These are phyloP conservation scores for Trichophyton schoenleinii DNA, from an alignment of 2,329 filamentous ascomycete genomes.

Conservation along the genomic window DNA sequence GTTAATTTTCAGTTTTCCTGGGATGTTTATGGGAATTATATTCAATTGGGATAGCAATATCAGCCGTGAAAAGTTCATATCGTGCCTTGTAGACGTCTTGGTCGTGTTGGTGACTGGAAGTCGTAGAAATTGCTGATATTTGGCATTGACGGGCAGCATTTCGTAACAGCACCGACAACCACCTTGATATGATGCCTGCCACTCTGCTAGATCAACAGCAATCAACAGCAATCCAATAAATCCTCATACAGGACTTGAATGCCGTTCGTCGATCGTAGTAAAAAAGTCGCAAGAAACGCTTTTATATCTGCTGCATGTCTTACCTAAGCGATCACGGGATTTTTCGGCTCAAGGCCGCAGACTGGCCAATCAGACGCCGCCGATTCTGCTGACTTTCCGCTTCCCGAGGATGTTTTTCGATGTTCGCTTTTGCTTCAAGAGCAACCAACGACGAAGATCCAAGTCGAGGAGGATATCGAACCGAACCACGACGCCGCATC, in stretches of 20 bases:
- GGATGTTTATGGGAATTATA: background rate
- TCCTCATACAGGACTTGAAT: no score
- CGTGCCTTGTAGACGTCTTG: no score
- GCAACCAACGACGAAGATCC: background rate
- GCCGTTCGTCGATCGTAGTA: no score
- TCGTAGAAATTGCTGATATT: no score
- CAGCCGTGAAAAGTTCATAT: background rate
- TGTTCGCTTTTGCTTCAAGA: background rate
- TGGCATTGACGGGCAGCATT: no score
- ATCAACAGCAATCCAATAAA: background rate
- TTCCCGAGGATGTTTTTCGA: slow-evolving; percentile 13
- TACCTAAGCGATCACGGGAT: slow-evolving; percentile 11
- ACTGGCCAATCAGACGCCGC: slow-evolving; percentile 11
- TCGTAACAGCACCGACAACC: no score
- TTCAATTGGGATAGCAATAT: background rate
- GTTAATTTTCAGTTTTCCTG: background rate
- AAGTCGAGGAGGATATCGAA: background rate
- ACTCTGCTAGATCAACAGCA: background rate
- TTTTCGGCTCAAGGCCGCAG: slow-evolving; percentile 8
- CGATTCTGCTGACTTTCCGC: slow-evolving; percentile 13
- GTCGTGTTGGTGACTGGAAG: no score
- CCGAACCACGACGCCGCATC: background rate
- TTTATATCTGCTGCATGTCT: background rate
- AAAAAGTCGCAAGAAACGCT: no score
- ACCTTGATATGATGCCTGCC: no score